A percentile compares a stretch with the other conserved stretches of the same genome.
These are phyloP conservation scores for Tetracladium setigerum DNA, from an alignment of 495 filamentous ascomycete genomes.

Conservation along the genomic window DNA sequence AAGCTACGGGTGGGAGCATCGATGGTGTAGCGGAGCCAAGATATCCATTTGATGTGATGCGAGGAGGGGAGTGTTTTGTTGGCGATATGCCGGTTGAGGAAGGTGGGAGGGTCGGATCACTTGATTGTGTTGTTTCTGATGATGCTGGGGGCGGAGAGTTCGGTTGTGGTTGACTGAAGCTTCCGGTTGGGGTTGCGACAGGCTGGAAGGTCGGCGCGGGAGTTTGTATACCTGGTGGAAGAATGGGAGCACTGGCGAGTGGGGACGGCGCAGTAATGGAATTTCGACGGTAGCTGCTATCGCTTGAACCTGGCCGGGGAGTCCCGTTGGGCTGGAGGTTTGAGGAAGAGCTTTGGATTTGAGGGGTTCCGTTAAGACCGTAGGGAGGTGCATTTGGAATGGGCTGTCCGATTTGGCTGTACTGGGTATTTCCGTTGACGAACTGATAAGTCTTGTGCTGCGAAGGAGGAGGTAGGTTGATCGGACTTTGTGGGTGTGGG, in stretches of 20 bases:
- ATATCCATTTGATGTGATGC: slow-evolving; percentile 15
- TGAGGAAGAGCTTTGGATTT: slow-evolving; percentile 7
- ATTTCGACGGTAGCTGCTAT: slow-evolving; percentile 3
- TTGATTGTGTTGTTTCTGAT: background rate
- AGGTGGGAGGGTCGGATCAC: slow-evolving; percentile 36
- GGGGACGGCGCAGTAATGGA: slow-evolving; percentile 14
- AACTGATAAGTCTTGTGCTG: slow-evolving; percentile 15
- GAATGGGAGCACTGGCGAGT: slow-evolving; percentile 11
- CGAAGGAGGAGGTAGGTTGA: slow-evolving; percentile 17
- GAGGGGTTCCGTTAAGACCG: background rate
- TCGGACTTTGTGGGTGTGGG: slow-evolving; percentile 20
- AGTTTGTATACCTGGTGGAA: slow-evolving; percentile 9
- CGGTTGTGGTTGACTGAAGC: background rate
- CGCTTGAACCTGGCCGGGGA: slow-evolving; percentile 2
- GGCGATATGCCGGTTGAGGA: slow-evolving; percentile 62
- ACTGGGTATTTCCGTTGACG: slow-evolving; percentile 10
- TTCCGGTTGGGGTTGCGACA: slow-evolving; percentile 8
- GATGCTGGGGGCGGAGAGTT: background rate
- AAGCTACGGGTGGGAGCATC: slow-evolving; percentile 42
- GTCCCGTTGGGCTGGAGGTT: slow-evolving; percentile 1
- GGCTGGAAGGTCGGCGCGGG: background rate
- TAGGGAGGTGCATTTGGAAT: background rate
- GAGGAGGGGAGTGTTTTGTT: slow-evolving; percentile 57
- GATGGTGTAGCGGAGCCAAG: slow-evolving; percentile 24
- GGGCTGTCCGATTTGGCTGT: no score